These are phyloP conservation scores for Schoenoplectus tabernaemontani DNA, from an alignment of 202 grass and related monocot genomes.

Conservation along the genomic window DNA sequence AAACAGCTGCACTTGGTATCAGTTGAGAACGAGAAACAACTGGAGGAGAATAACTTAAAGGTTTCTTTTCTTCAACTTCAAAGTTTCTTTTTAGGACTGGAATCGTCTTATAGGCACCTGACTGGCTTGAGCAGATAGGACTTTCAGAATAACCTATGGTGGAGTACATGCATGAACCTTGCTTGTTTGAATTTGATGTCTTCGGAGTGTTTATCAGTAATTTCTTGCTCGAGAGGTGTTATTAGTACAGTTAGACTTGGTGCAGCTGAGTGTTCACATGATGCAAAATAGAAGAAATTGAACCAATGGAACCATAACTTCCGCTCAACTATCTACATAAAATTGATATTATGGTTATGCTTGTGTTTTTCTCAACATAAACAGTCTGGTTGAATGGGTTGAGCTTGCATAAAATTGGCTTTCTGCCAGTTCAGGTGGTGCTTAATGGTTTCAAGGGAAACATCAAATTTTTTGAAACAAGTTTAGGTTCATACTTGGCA, in stretches of 20 bases:
- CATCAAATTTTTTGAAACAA: not conserved
- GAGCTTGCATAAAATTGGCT: not conserved
- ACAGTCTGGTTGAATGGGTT: not conserved
- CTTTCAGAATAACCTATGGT: not conserved
- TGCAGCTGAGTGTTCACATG: not conserved
- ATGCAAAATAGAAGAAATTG: not conserved
- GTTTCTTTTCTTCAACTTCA: slow-evolving; percentile 30
- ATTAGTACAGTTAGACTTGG: not conserved
- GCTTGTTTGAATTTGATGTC: not conserved
- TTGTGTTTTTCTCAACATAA: not conserved
- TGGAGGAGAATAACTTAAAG: slow-evolving; percentile 75
- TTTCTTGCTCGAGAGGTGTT: not conserved
- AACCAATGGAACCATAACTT: not conserved
- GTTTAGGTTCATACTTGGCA: not conserved
- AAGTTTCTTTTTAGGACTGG: not conserved
- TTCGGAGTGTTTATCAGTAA: not conserved
- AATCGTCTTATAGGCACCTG: not conserved
- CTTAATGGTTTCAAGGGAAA: not conserved
- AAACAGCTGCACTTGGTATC: slow-evolving; percentile 52
- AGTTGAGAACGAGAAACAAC: slow-evolving; percentile 57
- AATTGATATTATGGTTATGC: not conserved
- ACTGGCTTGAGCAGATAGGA: not conserved
- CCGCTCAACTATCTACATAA: not conserved
- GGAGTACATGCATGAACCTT: not conserved
- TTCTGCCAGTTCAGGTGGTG: not conserved